These are phyloP conservation scores for Gracilaria caudata DNA, from an alignment of 23 red algal species.

Conservation along the genomic window DNA sequence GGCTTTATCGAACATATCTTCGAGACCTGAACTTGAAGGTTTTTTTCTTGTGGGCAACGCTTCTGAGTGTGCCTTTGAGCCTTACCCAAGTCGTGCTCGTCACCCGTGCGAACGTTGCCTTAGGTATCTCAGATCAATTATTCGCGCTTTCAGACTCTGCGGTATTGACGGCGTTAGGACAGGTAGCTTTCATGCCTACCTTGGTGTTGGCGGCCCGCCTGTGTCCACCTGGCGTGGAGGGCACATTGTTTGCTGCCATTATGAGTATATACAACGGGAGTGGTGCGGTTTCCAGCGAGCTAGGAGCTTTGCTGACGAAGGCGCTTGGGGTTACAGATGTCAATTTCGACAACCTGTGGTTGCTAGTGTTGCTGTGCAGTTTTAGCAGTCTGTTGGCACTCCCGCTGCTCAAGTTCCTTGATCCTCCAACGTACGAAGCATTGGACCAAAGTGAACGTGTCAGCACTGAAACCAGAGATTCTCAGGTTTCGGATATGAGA, in stretches of 20 bases:
- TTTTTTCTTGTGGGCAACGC: constrained; percentile 74
- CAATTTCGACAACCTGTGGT: constrained; percentile 79
- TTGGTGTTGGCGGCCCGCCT: constrained; percentile 92
- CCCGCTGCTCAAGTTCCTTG: constrained; percentile 68
- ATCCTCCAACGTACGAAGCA: constrained; percentile 27
- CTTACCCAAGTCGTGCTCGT: constrained; percentile 91
- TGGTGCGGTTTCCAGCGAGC: constrained; percentile 72
- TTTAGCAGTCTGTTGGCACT: constrained; percentile 67
- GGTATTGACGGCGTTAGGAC: constrained; percentile 83
- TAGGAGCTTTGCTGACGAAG: constrained; percentile 80
- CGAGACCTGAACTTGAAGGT: constrained; percentile 62
- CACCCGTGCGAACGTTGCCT: constrained; percentile 63
- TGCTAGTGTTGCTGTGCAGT: constrained; percentile 77
- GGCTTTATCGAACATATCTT: constrained; percentile 73
- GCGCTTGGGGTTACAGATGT: constrained; percentile 78
- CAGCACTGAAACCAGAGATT: neutral
- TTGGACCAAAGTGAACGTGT: neutral
- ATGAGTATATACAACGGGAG: constrained; percentile 93
- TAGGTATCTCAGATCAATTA: constrained; percentile 83
- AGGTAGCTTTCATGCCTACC: constrained; percentile 95
- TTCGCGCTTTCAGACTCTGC: constrained; percentile 93
- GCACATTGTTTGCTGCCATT: constrained; percentile 90
- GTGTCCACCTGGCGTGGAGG: constrained; percentile 94
- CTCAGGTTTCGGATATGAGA: neutral
- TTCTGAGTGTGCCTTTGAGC: constrained; percentile 82